Evolutionary conservation across 352 stramenopile genomes (phyloP), one percentile per base, ranked within the genome.

Genomic region (Bremia lactucae): DNA sequence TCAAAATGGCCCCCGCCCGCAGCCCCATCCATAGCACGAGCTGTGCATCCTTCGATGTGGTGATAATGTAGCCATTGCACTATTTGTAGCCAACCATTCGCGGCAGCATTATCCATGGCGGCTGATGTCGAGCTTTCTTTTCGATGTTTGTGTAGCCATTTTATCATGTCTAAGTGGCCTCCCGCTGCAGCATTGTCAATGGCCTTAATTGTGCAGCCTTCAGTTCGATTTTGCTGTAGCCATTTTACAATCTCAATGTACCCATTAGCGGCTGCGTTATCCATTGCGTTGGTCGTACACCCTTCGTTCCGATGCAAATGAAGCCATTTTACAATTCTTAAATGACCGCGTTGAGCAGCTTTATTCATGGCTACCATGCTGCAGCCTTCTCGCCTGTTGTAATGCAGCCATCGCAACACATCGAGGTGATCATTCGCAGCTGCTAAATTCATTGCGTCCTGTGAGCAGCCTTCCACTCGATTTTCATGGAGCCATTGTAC

Each of bases 11-110:
- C 55, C 0, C 44, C 45, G 6, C 46, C 49, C 36, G 63, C 59
- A 11, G 63, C 63, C 4, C 51, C 50, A 45, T 70, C 51, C 55
- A 70, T 73, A 21, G 63, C 63, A n/a, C 15, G 31, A 11, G 46
- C 45, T 4, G 55, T 67, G 31, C 62, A 72, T 9, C 59, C 59
- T 44, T 69, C 62, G 9, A 35, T 39, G 14, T 49, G 45, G 23
- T 67, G 19, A 3, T 19, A 6, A 42, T 70, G 56, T 14, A 70
- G 24, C 52, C 52, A 66, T 8, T 39, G 47, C 16, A 66, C 43
- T 1, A 41, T 59, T 29, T 55, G 31, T 42, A 66, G 31, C 22
- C 31, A 52, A 2, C 57, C 57, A 22, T 46, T 50, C 31, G 37
- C 42, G n/a, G 57, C 52, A 28, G 57, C 57, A 11, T 57, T 52